Conservation (phyloP, 83 land plant genomes). For the Thuja plicata region DNA sequence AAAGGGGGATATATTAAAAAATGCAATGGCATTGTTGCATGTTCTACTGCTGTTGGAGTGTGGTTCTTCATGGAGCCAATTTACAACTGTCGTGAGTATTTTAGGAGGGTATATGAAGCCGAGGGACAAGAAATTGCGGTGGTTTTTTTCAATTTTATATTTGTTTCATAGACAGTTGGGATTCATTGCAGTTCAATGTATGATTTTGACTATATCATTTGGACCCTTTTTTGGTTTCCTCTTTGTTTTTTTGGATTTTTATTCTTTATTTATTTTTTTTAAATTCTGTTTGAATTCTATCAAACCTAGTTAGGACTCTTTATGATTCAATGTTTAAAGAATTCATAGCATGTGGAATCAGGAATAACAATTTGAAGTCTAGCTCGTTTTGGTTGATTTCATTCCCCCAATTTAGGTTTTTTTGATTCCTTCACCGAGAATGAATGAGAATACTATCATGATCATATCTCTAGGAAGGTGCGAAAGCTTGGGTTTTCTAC, state of each 20-base stretch:
- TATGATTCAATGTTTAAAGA: not conserved
- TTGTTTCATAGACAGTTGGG: not conserved
- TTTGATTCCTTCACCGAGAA: conserved; percentile 40
- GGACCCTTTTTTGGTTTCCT: not conserved
- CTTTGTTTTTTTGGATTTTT: no score
- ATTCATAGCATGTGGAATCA: not conserved
- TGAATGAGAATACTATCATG: conserved; percentile 72
- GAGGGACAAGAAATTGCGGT: no score
- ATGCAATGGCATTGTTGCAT: no score
- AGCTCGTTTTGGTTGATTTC: not conserved
- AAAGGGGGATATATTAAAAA: no score
- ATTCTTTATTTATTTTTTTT: no score
- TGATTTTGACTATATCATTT: not conserved
- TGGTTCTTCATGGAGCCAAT: no score
- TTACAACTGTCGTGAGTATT: no score
- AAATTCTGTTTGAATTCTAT: not conserved
- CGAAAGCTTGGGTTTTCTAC: conserved; percentile 73
- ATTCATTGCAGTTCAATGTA: no score
- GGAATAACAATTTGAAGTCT: not conserved
- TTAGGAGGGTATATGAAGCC: no score
- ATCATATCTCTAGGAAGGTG: conserved; percentile 85
- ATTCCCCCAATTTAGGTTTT: not conserved
- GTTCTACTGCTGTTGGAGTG: no score
- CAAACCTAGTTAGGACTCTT: not conserved
- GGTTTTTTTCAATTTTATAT: no score